Percentiles rank a stretch among this genome's conserved stretches.
Evolutionary conservation across 2,329 filamentous ascomycete species (phyloP).

Genomic region (Pezicula neosporulosa): DNA sequence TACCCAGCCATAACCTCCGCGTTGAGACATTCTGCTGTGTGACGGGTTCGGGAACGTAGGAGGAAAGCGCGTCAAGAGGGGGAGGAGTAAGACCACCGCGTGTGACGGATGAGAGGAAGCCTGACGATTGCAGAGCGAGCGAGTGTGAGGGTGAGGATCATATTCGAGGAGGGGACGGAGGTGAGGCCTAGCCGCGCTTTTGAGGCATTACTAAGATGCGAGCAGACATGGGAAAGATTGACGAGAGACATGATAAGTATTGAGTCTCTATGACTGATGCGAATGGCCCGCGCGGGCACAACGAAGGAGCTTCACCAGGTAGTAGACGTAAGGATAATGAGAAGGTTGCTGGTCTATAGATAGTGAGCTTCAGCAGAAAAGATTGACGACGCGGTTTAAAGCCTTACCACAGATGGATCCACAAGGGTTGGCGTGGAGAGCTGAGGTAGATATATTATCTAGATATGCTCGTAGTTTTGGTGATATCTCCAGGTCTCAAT

Average conservation of each 20-base stretch:
- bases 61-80: slow-evolving; percentile 41
- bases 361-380: too few species aligned
- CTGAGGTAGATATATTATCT: not conserved
- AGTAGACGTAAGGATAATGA: not conserved
- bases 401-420: not conserved
- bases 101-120: slow-evolving; percentile 66
- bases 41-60: slow-evolving; percentile 44
- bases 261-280: slow-evolving; percentile 1
- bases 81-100: slow-evolving; percentile 59
- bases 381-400: not conserved
- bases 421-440: not conserved
- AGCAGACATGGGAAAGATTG: slow-evolving; percentile 67
- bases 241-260: slow-evolving; percentile 60
- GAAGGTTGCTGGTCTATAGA: too few species aligned
- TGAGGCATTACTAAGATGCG: slow-evolving; percentile 71
- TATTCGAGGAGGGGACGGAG: slow-evolving; percentile 63
- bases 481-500: not conserved
- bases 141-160: slow-evolving; percentile 61
- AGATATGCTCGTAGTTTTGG: not conserved
- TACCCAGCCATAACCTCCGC: slow-evolving; percentile 64
- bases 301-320: not conserved
- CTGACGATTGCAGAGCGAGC: slow-evolving; percentile 64
- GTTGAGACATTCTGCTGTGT: slow-evolving; percentile 58
- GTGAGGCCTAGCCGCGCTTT: slow-evolving; percentile 66
- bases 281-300: slow-evolving; percentile 21